Percentiles rank a stretch among this genome's conserved stretches.
phyloP scores from a whole-genome alignment of 345 rosid species.

The Jatropha curcas region DNA sequence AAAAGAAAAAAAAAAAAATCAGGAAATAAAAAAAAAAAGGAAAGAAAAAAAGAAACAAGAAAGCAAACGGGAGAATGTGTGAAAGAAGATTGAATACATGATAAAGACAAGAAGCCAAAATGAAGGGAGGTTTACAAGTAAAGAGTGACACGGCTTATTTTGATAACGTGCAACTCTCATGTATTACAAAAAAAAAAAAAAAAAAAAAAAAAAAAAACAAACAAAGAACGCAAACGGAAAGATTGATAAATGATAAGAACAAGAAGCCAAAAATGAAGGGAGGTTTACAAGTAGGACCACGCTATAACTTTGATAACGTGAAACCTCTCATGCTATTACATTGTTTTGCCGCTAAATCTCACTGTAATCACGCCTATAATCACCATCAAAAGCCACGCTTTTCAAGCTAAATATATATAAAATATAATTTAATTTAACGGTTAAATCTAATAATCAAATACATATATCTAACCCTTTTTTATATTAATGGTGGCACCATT shows the following conservation, averaged over 20 bases:
- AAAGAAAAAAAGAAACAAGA: too few relatives aligned
- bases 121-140: not conserved
- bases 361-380: conserved; percentile 38
- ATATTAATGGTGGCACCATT: not conserved
- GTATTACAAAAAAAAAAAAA: too few relatives aligned
- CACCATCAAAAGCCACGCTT: too few relatives aligned
- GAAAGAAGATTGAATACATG: too few relatives aligned
- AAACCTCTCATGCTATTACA: conserved; percentile 62
- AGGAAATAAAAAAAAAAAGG: too few relatives aligned
- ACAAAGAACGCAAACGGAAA: too few relatives aligned
- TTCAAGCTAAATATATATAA: conserved; percentile 25
- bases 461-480: not conserved
- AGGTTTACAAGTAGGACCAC: too few relatives aligned
- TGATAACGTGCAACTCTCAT: too few relatives aligned
- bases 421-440: conserved; percentile 23
- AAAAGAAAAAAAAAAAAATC: not conserved
- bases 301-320: conserved; percentile 43
- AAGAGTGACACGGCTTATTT: too few relatives aligned
- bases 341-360: conserved; percentile 29
- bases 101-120: too few relatives aligned
- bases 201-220: too few relatives aligned
- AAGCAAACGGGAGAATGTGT: too few relatives aligned
- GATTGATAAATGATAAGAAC: not conserved
- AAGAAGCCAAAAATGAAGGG: not conserved
- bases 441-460: not conserved